Base-by-base conservation (phyloP, 352 stramenopile genomes). In the Globisporangium yorkense region DNA sequence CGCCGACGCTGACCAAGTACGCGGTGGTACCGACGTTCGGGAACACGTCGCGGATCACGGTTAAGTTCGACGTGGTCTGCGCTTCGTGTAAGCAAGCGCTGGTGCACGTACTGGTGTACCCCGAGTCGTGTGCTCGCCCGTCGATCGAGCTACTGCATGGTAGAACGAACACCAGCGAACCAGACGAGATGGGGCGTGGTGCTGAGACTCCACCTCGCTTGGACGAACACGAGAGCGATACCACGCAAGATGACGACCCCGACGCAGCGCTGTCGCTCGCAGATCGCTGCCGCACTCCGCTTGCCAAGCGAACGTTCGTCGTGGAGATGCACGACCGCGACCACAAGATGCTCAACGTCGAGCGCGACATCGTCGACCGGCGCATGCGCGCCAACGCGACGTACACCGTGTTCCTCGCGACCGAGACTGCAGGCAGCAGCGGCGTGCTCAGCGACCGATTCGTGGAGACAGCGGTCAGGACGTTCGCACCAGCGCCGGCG, bases 381-480 rank as follows among this genome's bases (percentile, higher is more conserved):
- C 46, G 59, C 15, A 60, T 88, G 15, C 49, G 20, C 6, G 55
- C 74, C 6, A 88, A 85, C 50, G 74, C 72, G 12, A 83, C 68
- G 47, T 88, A 88, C 59, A 46, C 51, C 8, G 60, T 89, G 2
- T 65, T 76, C 24, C 20, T 88, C 9, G 79, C 77, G 8, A 82
- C 76, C 1, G 76, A 90, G 53, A 88, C 78, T 0, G 64, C 57
- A 24, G 61, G 65, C n/a, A 77, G 72, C 9, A 57, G 70, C 40
- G 84, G 82, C 12, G 81, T 94, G 9, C 33, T 92, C 4, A 90
- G 82, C 51, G 60, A 77, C 3, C 31, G 21, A 5, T 88, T 85
- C 47, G 44, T 68, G 9, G 54, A 63, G 7, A 72, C 62, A 0
- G 20, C 46, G 0, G 80, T 87, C 16, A 74, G 61, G 46, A 91